Evolutionary conservation across 805 yeast species (phyloP), one percentile per base, ranked within the genome.

Genomic region (Kluyveromyces wickerhamii): DNA sequence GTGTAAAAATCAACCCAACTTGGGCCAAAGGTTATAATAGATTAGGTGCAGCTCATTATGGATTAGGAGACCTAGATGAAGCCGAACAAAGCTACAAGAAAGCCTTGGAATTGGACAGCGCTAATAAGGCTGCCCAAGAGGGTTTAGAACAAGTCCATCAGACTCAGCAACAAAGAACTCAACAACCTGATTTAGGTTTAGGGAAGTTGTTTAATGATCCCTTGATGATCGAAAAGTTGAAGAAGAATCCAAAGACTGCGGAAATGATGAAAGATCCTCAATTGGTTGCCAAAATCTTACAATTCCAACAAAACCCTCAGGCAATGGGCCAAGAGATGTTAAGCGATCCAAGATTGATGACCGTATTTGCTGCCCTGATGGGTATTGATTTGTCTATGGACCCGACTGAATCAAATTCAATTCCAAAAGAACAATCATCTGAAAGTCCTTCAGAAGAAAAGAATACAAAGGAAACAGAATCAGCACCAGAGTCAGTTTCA

Each of bases 11-110:
- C 62, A 85, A 83, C 44, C 79, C 87, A 11, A 45, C 79, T 2
- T 92, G 97, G 97, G 87, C 96, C 15, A 92, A 92, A 63, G 98
- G 97, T 31, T 84, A 82, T 67, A 82, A 78, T 52, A 79, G 99
- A 62, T 81, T 82, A 23, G 99, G 85, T 40, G 88, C 96, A 44
- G 98, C 98, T 21, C 75, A 79, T 32, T 79, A 69, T 51, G 98
- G 98, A n/a, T 65, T 82, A 40, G 86, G 86, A 12, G 72, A 83
- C 40, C 70, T 79, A 32, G 87, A 82, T 20, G 82, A 74, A 15
- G 92, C 97, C 29, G 73, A 72, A 47, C 59, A 60, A 18, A 67
- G 81, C 17, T 89, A 86, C 61, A 66, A 76, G 44, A 79, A 80
- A 57, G 94, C 95, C 6, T 63, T 89, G 45, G 82, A 80, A 52